Evolutionary conservation across 148 eudicot genomes (phyloP), one percentile per base, ranked within the genome.

Genomic region (Arctostaphylos glauca): DNA sequence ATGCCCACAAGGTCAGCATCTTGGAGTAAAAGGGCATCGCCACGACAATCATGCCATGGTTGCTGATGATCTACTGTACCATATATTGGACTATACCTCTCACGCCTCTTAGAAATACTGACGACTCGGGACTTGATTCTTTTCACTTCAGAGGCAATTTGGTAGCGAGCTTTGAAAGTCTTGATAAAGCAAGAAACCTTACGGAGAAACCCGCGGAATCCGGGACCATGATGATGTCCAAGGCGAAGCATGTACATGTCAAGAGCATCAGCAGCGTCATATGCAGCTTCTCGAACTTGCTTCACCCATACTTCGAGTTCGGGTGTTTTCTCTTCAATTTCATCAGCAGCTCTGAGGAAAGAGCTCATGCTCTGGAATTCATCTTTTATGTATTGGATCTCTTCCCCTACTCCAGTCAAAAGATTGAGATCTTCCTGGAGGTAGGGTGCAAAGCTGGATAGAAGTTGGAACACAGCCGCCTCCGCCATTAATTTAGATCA

Each of bases 11-110:
- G 62, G 47, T 83, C 81, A 2, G 62, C 77, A 38, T 83, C 85
- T 68, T 78, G 58, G 0, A 83, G 81, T 6, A 78, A 58, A 56
- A 83, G 85, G 52, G 85, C 85, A 23, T 83, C 81, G 16, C 81
- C 48, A 21, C 78, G 77, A 68, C 58, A 21, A 21, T 83, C 81
- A 3, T 83, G 8, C 85, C 85, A 67, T 3, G 38, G 0, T 16
- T 0, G 9, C 2, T 3, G 9, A 21, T 50, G 81, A 13, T 77
- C 54, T 12, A 10, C 21, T 7, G 0, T 23, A 4, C 47, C 19
- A 44, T 64, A 18, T 16, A 14, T 50, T 6, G 6, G 2, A 7
- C 38, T 60, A 52, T 78, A 83, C 70, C 81, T 77, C 25, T 44
- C 18, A 43, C 59, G 52, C 46, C 81, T 54, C 4, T 12, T 2